Conservation (phyloP, 1,284 basidiomycete species). For the Schizopora paradoxa region DNA sequence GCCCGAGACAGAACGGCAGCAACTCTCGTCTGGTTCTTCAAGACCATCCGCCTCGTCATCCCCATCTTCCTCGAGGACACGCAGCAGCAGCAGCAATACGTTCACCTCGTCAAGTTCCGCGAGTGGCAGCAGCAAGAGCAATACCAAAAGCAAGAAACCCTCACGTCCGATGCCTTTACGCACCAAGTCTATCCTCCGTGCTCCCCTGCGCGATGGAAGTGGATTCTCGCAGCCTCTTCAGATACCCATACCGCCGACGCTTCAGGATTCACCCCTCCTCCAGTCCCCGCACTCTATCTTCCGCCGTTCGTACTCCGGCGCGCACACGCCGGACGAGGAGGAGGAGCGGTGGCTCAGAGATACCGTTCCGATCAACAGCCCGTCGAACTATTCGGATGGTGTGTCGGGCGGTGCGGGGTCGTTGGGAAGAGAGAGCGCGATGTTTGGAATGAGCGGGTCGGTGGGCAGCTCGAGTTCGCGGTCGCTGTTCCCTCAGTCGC, state of each 20-base stretch:
- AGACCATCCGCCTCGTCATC: conserved; percentile 1
- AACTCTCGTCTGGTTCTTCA: background rate
- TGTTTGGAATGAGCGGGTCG: too few species aligned
- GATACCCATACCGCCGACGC: conserved; percentile 51
- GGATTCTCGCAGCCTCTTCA: conserved; percentile 16
- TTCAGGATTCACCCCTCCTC: conserved; percentile 48
- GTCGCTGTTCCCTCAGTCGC: too few species aligned
- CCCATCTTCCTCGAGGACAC: conserved; percentile 1
- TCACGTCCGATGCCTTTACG: conserved; percentile 1
- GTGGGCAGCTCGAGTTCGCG: too few species aligned
- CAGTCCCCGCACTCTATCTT: conserved; percentile 46
- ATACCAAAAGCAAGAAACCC: background rate
- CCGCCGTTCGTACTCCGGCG: conserved; percentile 29
- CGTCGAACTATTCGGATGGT: too few species aligned
- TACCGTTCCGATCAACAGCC: conserved; percentile 43
- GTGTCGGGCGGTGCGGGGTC: too few species aligned
- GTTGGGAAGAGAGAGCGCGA: too few species aligned
- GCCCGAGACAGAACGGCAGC: too few species aligned
- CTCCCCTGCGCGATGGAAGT: background rate
- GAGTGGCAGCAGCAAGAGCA: background rate
- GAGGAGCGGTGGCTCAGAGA: conserved; percentile 59
- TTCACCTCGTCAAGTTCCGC: conserved; percentile 4
- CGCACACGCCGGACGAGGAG: conserved; percentile 36
- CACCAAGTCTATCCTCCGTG: background rate
- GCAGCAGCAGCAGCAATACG: background rate